Percentiles rank a stretch among this genome's conserved stretches.
Evolutionary conservation across 495 filamentous ascomycete genomes (phyloP).

Genomic region (Monascus purpureus): DNA sequence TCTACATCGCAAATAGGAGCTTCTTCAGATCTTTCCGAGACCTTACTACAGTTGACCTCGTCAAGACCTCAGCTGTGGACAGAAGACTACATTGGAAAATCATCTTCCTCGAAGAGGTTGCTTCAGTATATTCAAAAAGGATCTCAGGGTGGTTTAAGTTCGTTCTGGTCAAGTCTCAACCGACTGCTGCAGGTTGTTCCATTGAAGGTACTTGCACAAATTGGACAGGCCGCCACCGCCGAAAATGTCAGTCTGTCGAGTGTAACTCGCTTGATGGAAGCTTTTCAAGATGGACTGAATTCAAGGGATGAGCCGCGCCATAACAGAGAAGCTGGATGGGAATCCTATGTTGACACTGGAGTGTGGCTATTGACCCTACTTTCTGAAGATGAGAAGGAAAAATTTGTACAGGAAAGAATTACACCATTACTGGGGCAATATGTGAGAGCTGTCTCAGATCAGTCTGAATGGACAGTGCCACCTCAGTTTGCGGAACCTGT

Average conservation of each 20-base stretch:
- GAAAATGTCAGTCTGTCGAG: conserved; percentile 13
- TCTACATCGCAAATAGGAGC: conserved; percentile 57
- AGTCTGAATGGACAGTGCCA: conserved; percentile 36
- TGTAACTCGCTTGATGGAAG: conserved; percentile 36
- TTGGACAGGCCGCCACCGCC: conserved; percentile 27
- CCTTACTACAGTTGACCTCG: conserved; percentile 46
- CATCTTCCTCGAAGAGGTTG: conserved; percentile 46
- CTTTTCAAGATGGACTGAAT: conserved; percentile 52
- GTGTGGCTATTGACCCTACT: conserved; percentile 34
- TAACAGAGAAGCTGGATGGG: conserved; percentile 56
- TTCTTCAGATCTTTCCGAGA: conserved; percentile 49
- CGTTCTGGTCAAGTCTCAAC: conserved; percentile 57
- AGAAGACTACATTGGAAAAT: conserved; percentile 49
- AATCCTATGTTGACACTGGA: conserved; percentile 49
- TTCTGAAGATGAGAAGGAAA: conserved; percentile 27
- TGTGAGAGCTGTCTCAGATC: conserved; percentile 31
- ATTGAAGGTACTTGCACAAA: conserved; percentile 28
- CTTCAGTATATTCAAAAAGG: conserved; percentile 68
- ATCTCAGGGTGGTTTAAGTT: conserved; percentile 53
- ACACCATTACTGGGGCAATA: conserved; percentile 47
- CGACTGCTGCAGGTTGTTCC: conserved; percentile 49
- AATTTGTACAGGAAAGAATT: conserved; percentile 33
- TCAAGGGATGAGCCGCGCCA: conserved; percentile 58
- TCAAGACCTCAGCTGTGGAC: conserved; percentile 62
- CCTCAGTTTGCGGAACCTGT: conserved; percentile 20